phyloP scores from a whole-genome alignment of 208 protist genomes.

The Leishmania gerbilli region DNA sequence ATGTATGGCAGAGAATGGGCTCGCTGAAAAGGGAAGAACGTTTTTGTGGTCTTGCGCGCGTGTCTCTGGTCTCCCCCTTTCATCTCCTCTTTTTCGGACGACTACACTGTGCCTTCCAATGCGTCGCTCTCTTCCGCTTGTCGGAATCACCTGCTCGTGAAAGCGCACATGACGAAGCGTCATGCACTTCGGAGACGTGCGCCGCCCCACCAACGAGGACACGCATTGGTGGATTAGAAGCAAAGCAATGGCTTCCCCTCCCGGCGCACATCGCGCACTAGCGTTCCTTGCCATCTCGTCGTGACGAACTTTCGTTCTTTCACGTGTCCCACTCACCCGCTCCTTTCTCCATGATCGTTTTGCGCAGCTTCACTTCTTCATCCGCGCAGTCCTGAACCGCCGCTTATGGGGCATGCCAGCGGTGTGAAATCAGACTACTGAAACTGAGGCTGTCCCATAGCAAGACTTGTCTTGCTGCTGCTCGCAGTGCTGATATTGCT shows the following conservation, averaged over 20 bases:
- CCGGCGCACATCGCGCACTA: background rate
- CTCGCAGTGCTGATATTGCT: background rate
- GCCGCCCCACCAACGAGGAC: background rate
- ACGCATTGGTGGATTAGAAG: background rate
- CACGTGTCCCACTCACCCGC: background rate
- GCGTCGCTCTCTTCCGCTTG: too few species aligned
- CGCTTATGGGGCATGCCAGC: background rate
- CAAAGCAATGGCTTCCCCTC: background rate
- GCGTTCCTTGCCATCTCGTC: background rate
- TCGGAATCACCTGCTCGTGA: too few species aligned
- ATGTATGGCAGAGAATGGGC: background rate
- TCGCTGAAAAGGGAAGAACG: background rate
- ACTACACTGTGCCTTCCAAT: too few species aligned
- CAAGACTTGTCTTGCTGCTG: background rate
- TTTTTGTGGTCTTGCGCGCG: background rate
- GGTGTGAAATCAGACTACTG: background rate
- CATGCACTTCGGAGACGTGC: background rate
- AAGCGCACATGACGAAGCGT: too few species aligned
- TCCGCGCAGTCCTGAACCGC: background rate
- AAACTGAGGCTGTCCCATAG: conserved; percentile 19
- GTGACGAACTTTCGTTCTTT: background rate
- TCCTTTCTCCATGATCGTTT: background rate
- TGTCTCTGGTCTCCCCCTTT: too few species aligned
- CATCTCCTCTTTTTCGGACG: too few species aligned
- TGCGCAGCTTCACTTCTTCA: background rate